Evolutionary conservation across 306 rosid genomes (phyloP).

Genomic region (Spatholobus suberectus): DNA sequence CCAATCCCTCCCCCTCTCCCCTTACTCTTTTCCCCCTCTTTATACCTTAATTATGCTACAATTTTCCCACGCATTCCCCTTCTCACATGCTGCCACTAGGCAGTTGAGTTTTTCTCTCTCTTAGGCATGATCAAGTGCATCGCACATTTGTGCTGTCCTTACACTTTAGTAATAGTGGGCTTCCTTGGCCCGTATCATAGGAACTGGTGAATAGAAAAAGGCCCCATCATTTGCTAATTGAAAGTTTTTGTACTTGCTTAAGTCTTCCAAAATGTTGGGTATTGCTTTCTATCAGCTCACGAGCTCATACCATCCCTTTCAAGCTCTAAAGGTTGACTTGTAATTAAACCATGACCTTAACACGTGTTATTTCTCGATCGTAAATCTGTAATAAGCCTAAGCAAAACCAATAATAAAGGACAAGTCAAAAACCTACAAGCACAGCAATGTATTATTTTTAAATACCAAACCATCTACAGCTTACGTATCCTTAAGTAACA

Average conservation of each 20-base stretch:
- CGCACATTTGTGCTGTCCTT: too few relatives aligned
- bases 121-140: too few relatives aligned
- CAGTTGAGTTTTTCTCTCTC: too few relatives aligned
- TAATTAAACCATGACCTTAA: constrained; percentile 17
- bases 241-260: constrained; percentile 21
- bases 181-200: too few relatives aligned
- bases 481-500: neutral
- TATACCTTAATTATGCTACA: too few relatives aligned
- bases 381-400: constrained; percentile 43
- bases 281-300: constrained; percentile 13
- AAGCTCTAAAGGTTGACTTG: constrained; percentile 28
- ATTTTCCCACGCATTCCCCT: too few relatives aligned
- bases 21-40: too few relatives aligned
- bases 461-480: constrained; percentile 26
- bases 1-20: too few relatives aligned
- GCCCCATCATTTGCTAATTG: constrained; percentile 15
- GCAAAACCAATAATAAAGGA: constrained; percentile 26
- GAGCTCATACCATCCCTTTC: neutral
- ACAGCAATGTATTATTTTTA: neutral
- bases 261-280: constrained; percentile 9
- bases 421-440: constrained; percentile 16
- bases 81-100: too few relatives aligned
- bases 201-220: constrained; percentile 15
- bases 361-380: constrained; percentile 39
- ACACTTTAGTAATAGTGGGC: too few relatives aligned